phyloP scores from a whole-genome alignment of 2,329 filamentous ascomycete species.

The Aspergillus clavatus region DNA sequence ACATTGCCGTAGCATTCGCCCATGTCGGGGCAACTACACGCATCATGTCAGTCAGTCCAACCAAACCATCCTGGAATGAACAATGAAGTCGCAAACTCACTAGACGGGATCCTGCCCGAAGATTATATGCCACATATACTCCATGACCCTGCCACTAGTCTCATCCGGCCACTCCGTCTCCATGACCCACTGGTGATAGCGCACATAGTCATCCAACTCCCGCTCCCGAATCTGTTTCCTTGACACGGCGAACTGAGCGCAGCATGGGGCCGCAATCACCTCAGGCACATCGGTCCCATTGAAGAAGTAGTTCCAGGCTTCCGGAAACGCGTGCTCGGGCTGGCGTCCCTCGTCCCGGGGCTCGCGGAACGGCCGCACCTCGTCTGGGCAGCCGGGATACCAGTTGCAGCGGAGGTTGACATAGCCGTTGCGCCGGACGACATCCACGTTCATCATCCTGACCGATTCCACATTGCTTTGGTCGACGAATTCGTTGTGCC shows the following conservation, averaged over 20 bases:
- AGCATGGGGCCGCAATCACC: conserved; percentile 53
- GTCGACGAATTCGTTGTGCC: conserved; percentile 53
- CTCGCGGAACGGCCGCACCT: conserved; percentile 26
- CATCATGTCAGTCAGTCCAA: too few species aligned
- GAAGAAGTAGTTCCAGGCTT: conserved; percentile 25
- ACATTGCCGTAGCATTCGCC: conserved; percentile 24
- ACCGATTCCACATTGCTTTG: conserved; percentile 51
- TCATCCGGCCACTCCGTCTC: conserved; percentile 51
- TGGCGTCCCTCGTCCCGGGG: conserved; percentile 10
- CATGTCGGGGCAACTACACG: conserved; percentile 25
- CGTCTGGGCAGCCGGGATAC: conserved; percentile 32
- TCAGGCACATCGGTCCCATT: conserved; percentile 42
- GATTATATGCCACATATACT: conserved; percentile 62
- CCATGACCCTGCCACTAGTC: conserved; percentile 55
- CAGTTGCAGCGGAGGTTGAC: conserved; percentile 54
- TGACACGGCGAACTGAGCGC: conserved; percentile 62
- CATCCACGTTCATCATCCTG: conserved; percentile 44
- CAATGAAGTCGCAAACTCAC: conserved; percentile 25
- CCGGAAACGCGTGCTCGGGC: conserved; percentile 25
- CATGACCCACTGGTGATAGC: conserved; percentile 55
- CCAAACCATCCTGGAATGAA: too few species aligned
- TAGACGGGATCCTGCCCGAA: conserved; percentile 40
- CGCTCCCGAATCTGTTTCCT: conserved; percentile 47
- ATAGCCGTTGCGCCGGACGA: conserved; percentile 51
- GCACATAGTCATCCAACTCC: conserved; percentile 49